These are phyloP conservation scores for Nannochloris sp. DNA, from an alignment of 139 green algal genomes.

Conservation along the genomic window DNA sequence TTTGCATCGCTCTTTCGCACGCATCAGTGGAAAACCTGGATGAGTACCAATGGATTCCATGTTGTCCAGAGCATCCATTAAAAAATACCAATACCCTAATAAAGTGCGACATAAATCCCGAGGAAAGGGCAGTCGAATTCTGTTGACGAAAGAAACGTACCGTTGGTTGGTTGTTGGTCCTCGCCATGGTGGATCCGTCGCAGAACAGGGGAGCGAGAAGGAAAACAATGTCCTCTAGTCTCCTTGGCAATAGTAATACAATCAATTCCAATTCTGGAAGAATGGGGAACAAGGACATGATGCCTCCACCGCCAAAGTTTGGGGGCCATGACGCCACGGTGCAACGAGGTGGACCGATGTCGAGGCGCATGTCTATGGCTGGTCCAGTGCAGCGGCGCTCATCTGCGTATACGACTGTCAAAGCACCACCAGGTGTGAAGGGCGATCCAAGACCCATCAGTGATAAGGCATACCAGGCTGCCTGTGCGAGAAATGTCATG, in stretches of 20 bases:
- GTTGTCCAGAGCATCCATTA: too few relatives aligned
- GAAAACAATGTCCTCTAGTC: not conserved
- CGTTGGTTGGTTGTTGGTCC: too few relatives aligned
- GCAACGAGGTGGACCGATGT: slow-evolving; percentile 11
- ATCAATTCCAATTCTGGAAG: not conserved
- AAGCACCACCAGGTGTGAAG: slow-evolving; percentile 33
- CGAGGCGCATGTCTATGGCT: slow-evolving; percentile 34
- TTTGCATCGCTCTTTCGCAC: too few relatives aligned
- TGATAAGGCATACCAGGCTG: slow-evolving; percentile 62
- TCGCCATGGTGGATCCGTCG: too few relatives aligned
- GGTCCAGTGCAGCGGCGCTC: slow-evolving; percentile 32
- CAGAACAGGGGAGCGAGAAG: not conserved
- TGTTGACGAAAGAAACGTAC: too few relatives aligned
- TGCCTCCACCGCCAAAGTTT: not conserved
- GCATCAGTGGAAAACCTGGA: too few relatives aligned
- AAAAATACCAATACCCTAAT: too few relatives aligned
- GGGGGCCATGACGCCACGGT: not conserved
- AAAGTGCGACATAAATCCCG: too few relatives aligned
- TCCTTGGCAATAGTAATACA: not conserved
- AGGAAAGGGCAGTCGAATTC: too few relatives aligned
- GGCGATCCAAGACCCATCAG: slow-evolving; percentile 63
- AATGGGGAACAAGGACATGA: not conserved
- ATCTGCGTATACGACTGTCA: slow-evolving; percentile 41
- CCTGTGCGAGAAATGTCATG: slow-evolving; percentile 69
- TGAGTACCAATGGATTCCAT: too few relatives aligned